Conservation (phyloP, 1,284 basidiomycete species). For the Trametes polyzona region DNA sequence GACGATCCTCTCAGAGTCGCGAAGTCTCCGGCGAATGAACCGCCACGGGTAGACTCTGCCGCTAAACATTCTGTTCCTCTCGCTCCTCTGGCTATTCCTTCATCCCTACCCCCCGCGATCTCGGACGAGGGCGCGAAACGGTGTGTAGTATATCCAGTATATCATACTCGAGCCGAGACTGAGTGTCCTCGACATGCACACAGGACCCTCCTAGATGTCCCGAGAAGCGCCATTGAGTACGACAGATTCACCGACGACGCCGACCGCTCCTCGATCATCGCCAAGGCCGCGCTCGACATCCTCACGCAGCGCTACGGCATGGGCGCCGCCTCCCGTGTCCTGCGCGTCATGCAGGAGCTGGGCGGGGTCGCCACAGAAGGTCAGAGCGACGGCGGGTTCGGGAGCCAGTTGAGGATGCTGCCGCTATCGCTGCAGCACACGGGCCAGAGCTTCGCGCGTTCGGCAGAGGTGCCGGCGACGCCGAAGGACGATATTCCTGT, state of each 20-base stretch:
- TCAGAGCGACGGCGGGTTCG: background rate
- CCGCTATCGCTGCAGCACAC: background rate
- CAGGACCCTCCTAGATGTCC: background rate
- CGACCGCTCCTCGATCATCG: background rate
- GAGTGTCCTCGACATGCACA: too few species aligned
- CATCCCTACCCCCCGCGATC: too few species aligned
- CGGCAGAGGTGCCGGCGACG: background rate
- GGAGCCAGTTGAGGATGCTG: too few species aligned
- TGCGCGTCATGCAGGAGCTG: slow-evolving; percentile 6
- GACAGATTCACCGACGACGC: background rate
- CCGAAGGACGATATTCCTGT: background rate
- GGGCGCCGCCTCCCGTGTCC: background rate
- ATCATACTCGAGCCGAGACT: too few species aligned
- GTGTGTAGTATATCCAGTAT: too few species aligned
- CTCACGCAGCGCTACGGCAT: background rate
- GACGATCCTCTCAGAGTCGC: too few species aligned
- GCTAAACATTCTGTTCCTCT: too few species aligned
- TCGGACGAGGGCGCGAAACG: too few species aligned
- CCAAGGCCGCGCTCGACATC: slow-evolving; percentile 3
- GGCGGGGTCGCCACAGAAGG: background rate
- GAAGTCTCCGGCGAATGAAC: too few species aligned
- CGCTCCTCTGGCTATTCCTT: too few species aligned
- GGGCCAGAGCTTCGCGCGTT: too few species aligned
- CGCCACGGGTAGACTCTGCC: too few species aligned
- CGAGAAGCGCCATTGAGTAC: background rate